A percentile compares a stretch with the other conserved stretches of the same genome.
These are phyloP conservation scores for Penicillium silybi DNA, from an alignment of 495 filamentous ascomycete species.

Conservation along the genomic window DNA sequence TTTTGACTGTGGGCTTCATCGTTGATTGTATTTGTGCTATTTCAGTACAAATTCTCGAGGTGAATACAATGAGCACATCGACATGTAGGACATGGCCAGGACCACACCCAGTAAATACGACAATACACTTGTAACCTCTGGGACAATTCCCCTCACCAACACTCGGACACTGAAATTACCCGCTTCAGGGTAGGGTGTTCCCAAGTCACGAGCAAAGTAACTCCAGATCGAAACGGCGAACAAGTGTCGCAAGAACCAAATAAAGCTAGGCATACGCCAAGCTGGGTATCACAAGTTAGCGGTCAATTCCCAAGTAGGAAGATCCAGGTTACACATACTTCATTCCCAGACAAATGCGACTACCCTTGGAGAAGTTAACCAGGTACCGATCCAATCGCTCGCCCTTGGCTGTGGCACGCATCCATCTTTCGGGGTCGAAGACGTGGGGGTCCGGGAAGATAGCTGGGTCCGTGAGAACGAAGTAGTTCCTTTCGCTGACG, in stretches of 20 bases:
- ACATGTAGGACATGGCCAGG: no score
- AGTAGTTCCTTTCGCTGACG: constrained; percentile 42
- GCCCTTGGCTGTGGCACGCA: constrained; percentile 28
- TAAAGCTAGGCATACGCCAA: constrained; percentile 46
- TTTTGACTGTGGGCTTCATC: no score
- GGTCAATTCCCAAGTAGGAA: not conserved
- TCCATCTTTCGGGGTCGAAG: constrained; percentile 51
- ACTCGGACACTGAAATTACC: constrained; percentile 18
- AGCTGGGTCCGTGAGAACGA: constrained; percentile 42
- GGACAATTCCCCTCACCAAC: constrained; percentile 14
- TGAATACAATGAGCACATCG: not conserved
- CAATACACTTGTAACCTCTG: constrained; percentile 3
- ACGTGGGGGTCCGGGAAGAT: constrained; percentile 45
- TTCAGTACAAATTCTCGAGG: not conserved
- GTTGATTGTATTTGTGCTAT: not conserved
- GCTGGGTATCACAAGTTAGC: constrained; percentile 18
- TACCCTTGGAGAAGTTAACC: constrained; percentile 41
- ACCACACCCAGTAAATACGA: no score
- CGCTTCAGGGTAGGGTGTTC: constrained; percentile 12
- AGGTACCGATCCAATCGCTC: constrained; percentile 33
- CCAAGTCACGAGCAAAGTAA: constrained; percentile 27
- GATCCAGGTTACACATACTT: constrained; percentile 25
- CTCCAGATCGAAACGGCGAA: constrained; percentile 38
- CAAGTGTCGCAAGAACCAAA: constrained; percentile 30
- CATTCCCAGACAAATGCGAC: constrained; percentile 38